Conservation (phyloP, 164 flowering plant genomes). For the Vitis amurensis region DNA sequence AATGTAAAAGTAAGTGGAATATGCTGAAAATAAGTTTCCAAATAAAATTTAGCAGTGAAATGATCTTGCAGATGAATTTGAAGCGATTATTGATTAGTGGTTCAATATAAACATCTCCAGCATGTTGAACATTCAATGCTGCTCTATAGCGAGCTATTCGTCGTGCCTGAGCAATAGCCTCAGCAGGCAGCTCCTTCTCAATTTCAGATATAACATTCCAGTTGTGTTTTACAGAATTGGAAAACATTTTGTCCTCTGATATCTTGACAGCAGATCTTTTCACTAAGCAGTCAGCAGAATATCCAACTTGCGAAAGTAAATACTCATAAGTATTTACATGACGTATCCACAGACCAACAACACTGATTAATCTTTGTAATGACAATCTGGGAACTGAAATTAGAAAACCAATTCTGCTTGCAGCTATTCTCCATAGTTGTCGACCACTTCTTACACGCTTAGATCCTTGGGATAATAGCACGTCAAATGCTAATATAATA, state of each 20-base stretch:
- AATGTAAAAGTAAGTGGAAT: slow-evolving; percentile 18
- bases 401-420: slow-evolving; percentile 37
- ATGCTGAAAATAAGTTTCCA: slow-evolving; percentile 30
- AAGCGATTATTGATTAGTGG: slow-evolving; percentile 6
- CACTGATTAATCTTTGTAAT: slow-evolving; percentile 36
- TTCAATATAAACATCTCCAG: slow-evolving; percentile 16
- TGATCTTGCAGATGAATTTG: slow-evolving; percentile 26
- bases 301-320: slow-evolving; percentile 54
- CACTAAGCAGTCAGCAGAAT: slow-evolving; percentile 34
- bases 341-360: slow-evolving; percentile 54
- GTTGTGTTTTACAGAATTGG: slow-evolving; percentile 35
- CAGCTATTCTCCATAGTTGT: slow-evolving; percentile 73
- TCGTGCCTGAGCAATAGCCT: slow-evolving; percentile 68
- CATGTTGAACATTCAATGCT: slow-evolving; percentile 22
- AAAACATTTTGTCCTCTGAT: slow-evolving; percentile 30
- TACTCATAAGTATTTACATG: slow-evolving; percentile 55
- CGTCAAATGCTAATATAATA: slow-evolving; percentile 27
- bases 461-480: slow-evolving; percentile 29
- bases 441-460: slow-evolving; percentile 57
- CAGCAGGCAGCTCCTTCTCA: slow-evolving; percentile 64
- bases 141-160: slow-evolving; percentile 64
- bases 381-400: slow-evolving; percentile 38
- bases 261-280: slow-evolving; percentile 32
- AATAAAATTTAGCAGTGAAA: slow-evolving; percentile 25
- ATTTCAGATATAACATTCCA: slow-evolving; percentile 50